Percentiles rank a stretch among this genome's conserved stretches.
phyloP scores from a whole-genome alignment of 1,284 basidiomycete species.

The Trametes pubescens region DNA sequence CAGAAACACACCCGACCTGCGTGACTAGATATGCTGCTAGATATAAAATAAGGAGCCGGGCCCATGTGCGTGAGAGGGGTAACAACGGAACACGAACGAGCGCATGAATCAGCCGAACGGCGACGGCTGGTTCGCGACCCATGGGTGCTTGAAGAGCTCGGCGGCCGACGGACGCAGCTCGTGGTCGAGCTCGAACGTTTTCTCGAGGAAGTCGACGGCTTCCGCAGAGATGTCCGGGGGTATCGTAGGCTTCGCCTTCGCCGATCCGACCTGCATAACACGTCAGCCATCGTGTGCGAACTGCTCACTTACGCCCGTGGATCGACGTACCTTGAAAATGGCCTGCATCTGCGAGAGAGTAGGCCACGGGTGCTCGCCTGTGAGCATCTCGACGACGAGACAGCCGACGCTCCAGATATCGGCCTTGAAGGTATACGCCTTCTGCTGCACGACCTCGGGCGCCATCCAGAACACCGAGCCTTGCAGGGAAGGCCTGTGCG shows the following conservation, averaged over 20 bases:
- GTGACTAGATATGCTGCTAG: slow-evolving; percentile 33
- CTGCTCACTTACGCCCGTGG: slow-evolving; percentile 3
- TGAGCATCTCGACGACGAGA: slow-evolving; percentile 98
- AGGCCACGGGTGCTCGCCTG: slow-evolving; percentile 97
- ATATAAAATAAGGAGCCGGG: slow-evolving; percentile 24
- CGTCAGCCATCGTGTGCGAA: neutral
- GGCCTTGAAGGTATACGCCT: slow-evolving; percentile 91
- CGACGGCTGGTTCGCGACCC: slow-evolving; percentile 54
- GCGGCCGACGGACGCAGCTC: slow-evolving; percentile 83
- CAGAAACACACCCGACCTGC: slow-evolving; percentile 24
- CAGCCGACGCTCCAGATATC: slow-evolving; percentile 99
- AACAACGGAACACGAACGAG: slow-evolving; percentile 17
- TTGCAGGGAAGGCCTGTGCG: slow-evolving; percentile 91
- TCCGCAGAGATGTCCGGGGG: slow-evolving; percentile 90
- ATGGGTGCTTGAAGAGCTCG: slow-evolving; percentile 79
- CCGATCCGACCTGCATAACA: slow-evolving; percentile 80
- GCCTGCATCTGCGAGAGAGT: slow-evolving; percentile 99
- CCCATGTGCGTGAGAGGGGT: neutral
- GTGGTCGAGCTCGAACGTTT: slow-evolving; percentile 89
- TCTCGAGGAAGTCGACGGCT: slow-evolving; percentile 84
- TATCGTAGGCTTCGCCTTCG: slow-evolving; percentile 77
- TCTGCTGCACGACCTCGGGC: slow-evolving; percentile 98
- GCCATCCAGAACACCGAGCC: slow-evolving; percentile 99
- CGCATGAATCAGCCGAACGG: slow-evolving; percentile 28
- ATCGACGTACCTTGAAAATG: slow-evolving; percentile 83